Evolutionary conservation across 331 rosid genomes (phyloP), one percentile per base, ranked within the genome.

Genomic region (Acacia pycnantha): DNA sequence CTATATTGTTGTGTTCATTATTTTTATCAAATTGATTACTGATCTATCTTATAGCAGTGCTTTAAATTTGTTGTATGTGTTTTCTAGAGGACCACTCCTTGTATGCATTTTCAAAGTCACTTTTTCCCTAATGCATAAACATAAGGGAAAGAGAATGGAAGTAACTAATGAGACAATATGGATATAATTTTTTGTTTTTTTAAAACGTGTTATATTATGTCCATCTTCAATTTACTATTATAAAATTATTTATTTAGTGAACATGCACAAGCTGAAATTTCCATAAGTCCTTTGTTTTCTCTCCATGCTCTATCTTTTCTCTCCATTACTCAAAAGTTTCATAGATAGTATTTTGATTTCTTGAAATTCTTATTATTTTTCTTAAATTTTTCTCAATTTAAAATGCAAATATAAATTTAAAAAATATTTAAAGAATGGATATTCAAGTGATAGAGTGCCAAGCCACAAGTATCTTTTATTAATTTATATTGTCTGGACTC

Each of bases 91-190:
- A 43, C 14, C 40, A 51, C 9, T 14, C 44, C 66, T 58, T 74
- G 15, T 58, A 10, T 70, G n/a, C 44, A 31, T 59, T 19, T 41
- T 71, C 66, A 78, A 61, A 51, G 37, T 77, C 71, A 61, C 43
- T 75, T 19, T 61, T 79, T 70, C 66, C 70, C 71, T 29, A 61
- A 53, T 24, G 18, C 65, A 59, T 41, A 41, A 41, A 12, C 18
- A 44, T 14, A 1, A 44, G 56, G 56, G 56, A 43, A 44, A 24
- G 54, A 26, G 27, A 24, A 43, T 70, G 19, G 74, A n/a, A 35
- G 21, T 41, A 43, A n/a, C 22, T 47, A 43, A 70, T 70, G 74
- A 69, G 74, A 70, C 48, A 70, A 43, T 43, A 70, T 70, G 54
- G 33, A 12, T 11, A n/a, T n/a, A 41, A 15, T 16, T 14, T 5